phyloP scores from a whole-genome alignment of 129 eudicot genomes.

The Ambrosia artemisiifolia region DNA sequence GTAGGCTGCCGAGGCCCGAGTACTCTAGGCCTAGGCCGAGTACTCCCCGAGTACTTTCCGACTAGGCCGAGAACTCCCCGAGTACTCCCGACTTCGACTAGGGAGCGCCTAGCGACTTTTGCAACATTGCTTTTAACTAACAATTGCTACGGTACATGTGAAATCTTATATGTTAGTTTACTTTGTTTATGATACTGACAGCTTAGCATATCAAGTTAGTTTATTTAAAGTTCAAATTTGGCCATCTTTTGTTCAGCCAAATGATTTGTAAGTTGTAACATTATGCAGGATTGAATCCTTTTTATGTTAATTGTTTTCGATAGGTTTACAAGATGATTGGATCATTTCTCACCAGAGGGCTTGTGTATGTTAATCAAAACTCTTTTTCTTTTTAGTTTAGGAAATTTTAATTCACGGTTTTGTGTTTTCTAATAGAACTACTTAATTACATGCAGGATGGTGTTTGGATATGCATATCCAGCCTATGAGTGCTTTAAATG shows the following conservation, averaged over 20 bases:
- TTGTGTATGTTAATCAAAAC: conserved; percentile 55
- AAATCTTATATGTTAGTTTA: background rate
- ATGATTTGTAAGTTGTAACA: background rate
- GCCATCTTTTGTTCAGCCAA: background rate
- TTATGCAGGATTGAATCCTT: background rate
- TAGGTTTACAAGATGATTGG: conserved; percentile 86
- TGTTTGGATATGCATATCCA: conserved; percentile 92
- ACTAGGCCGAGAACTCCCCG: too few relatives aligned
- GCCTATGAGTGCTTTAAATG: conserved; percentile 88
- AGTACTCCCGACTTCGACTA: too few relatives aligned
- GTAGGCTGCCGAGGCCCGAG: too few relatives aligned
- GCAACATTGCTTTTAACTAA: too few relatives aligned
- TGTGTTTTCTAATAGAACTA: background rate
- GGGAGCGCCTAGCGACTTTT: too few relatives aligned
- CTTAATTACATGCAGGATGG: conserved; percentile 54
- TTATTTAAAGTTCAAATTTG: background rate
- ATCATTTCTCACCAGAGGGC: conserved; percentile 85
- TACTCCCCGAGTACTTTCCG: too few relatives aligned
- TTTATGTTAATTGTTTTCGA: conserved; percentile 20
- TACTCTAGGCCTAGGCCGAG: too few relatives aligned
- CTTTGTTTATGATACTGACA: background rate
- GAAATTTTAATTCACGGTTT: conserved; percentile 3
- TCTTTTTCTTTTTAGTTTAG: background rate
- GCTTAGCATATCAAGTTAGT: background rate
- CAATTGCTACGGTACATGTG: background rate